Evolutionary conservation across 106 monocot species (phyloP).

Genomic region (Agapanthus africanus): DNA sequence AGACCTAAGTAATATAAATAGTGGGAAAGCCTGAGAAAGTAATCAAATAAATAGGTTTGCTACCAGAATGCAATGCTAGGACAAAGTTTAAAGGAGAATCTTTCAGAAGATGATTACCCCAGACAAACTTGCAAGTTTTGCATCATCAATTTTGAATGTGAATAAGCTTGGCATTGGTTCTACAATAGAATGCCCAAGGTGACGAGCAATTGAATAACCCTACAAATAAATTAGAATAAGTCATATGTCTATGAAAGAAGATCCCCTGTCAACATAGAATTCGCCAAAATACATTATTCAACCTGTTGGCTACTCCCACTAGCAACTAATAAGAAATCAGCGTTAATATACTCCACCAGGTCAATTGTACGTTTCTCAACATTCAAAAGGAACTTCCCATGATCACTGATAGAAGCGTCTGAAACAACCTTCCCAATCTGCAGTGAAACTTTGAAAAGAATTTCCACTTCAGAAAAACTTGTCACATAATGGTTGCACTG

Average conservation of each 20-base stretch:
- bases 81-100: constrained; percentile 1
- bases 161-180: constrained; percentile 92
- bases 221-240: constrained; percentile 19
- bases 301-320: constrained; percentile 88
- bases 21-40: neutral
- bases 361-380: constrained; percentile 69
- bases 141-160: constrained; percentile 81
- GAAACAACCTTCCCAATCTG: constrained; percentile 84
- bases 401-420: constrained; percentile 33
- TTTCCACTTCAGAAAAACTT: neutral
- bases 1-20: neutral
- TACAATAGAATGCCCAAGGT: constrained; percentile 85
- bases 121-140: constrained; percentile 49
- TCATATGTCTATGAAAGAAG: neutral
- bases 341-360: constrained; percentile 61
- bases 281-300: neutral
- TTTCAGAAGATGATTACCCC: constrained; percentile 54
- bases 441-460: constrained; percentile 44
- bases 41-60: neutral
- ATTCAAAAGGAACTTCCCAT: constrained; percentile 64
- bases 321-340: constrained; percentile 71
- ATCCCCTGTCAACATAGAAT: neutral
- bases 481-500: too few species aligned
- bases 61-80: neutral
- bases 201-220: constrained; percentile 72